Evolutionary conservation across 2,329 filamentous ascomycete genomes (phyloP).

Genomic region (Alternaria burnsii): DNA sequence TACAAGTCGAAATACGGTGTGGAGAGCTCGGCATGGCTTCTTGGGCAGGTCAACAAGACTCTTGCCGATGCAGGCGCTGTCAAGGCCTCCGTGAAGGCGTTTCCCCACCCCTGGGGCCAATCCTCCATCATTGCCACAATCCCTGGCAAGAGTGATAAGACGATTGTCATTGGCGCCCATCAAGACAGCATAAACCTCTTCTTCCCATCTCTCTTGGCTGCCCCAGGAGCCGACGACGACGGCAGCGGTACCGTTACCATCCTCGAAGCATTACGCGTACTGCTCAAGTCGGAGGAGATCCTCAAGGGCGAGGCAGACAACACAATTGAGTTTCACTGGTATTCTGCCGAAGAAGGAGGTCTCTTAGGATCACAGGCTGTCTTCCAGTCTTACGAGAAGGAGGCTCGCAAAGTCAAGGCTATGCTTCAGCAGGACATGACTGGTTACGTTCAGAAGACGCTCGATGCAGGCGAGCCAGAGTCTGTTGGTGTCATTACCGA

Average conservation of each 20-base stretch:
- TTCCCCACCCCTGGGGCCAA: slow-evolving; percentile 87
- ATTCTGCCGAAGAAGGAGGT: slow-evolving; percentile 88
- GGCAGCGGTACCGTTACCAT: slow-evolving; percentile 94
- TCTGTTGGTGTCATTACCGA: slow-evolving; percentile 93
- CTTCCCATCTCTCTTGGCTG: slow-evolving; percentile 81
- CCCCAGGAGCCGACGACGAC: slow-evolving; percentile 95
- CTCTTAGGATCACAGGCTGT: slow-evolving; percentile 89
- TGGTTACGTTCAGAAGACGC: slow-evolving; percentile 82
- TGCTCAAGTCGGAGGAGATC: slow-evolving; percentile 77
- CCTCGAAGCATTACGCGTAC: slow-evolving; percentile 84
- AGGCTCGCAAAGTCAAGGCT: slow-evolving; percentile 80
- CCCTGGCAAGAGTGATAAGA: slow-evolving; percentile 83
- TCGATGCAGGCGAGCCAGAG: slow-evolving; percentile 83
- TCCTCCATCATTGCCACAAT: slow-evolving; percentile 91
- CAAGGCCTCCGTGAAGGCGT: slow-evolving; percentile 74
- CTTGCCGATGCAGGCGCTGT: slow-evolving; percentile 76
- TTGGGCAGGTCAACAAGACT: slow-evolving; percentile 75
- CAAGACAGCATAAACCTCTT: slow-evolving; percentile 87
- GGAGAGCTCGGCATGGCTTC: slow-evolving; percentile 88
- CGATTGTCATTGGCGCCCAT: slow-evolving; percentile 88
- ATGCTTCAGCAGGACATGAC: slow-evolving; percentile 98
- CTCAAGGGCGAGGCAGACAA: slow-evolving; percentile 76
- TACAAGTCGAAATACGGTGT: slow-evolving; percentile 81
- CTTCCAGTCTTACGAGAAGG: slow-evolving; percentile 80
- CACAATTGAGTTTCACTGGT: slow-evolving; percentile 97